Base-by-base conservation (phyloP, 805 yeast species). In the Schwanniomyces pseudopolymorphus region DNA sequence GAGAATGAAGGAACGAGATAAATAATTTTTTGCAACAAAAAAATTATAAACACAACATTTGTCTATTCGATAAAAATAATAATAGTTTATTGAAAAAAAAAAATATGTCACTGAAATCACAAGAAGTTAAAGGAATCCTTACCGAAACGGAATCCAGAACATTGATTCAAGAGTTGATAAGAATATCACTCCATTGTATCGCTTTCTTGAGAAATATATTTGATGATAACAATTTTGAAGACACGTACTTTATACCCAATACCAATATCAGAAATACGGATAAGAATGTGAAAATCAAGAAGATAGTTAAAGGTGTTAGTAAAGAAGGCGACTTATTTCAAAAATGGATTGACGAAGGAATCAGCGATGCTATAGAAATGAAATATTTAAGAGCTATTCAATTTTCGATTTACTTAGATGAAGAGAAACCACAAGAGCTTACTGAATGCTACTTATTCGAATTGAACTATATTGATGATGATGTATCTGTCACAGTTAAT, bases 131-230 rank as follows among this genome's bases (percentile, higher is more conserved):
- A 8, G 16, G n/a, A 13, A 14, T 16, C 8, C 22, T 38, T 11
- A 42, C 45, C 8, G 26, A 10, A 10, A 6, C 11, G 4, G 43
- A 51, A 25, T 53, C 55, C 1, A 41, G 28, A 16, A 14, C 24
- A 10, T 58, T 78, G 44, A 64, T 80, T 5, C 74, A 78, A 43
- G 70, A 81, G 1, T 67, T 80, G 61, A 51, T 81, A 14, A 60
- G 71, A 0, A 78, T 79, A 72, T 72, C 84, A 0, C 67, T 82
- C 52, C 83, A 85, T 1, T 80, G 85, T 53, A 63, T 83, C 22
- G 75, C 83, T 1, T 83, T 72, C 53, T 60, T 82, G 13, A 66
- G 87, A 47, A 82, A 83, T 1, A 61, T 83, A 17, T 82, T 83
- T 49, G 78, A 79, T 6, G 85, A 82, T 49, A 77, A 72, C 10